Conservation (phyloP, 306 rosid species). For the Sphenostylis stenocarpa region DNA sequence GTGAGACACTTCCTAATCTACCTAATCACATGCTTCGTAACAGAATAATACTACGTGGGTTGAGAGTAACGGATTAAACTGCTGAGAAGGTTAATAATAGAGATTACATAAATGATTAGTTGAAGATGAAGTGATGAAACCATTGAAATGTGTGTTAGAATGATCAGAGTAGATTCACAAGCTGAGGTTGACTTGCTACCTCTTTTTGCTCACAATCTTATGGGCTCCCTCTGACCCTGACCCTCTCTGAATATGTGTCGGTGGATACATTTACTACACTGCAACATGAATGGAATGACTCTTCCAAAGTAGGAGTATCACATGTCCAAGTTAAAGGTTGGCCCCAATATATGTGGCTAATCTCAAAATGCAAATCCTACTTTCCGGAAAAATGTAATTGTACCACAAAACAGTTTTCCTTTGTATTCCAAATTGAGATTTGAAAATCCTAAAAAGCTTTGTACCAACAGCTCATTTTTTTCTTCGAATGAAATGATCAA, state of each 20-base stretch:
- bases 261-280: constrained; percentile 46
- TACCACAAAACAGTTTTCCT: constrained; percentile 18
- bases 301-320: constrained; percentile 12
- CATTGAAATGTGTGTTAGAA: constrained; percentile 38
- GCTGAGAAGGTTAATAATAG: constrained; percentile 48
- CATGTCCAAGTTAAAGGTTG: constrained; percentile 2
- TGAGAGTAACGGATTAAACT: constrained; percentile 2
- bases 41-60: background rate
- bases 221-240: constrained; percentile 28
- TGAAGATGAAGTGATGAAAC: background rate
- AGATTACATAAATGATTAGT: constrained; percentile 18
- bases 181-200: constrained; percentile 31
- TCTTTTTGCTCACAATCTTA: constrained; percentile 30
- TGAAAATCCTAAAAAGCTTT: constrained; percentile 24
- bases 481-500: constrained; percentile 32
- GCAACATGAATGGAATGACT: constrained; percentile 36
- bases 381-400: constrained; percentile 1
- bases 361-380: constrained; percentile 12
- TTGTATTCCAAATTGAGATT: constrained; percentile 29
- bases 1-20: constrained; percentile 33
- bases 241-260: constrained; percentile 21
- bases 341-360: constrained; percentile 20
- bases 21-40: constrained; percentile 44
- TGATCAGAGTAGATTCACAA: constrained; percentile 22
- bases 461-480: constrained; percentile 2